Conservation (phyloP, 345 rosid genomes). For the Brassica rapa region DNA sequence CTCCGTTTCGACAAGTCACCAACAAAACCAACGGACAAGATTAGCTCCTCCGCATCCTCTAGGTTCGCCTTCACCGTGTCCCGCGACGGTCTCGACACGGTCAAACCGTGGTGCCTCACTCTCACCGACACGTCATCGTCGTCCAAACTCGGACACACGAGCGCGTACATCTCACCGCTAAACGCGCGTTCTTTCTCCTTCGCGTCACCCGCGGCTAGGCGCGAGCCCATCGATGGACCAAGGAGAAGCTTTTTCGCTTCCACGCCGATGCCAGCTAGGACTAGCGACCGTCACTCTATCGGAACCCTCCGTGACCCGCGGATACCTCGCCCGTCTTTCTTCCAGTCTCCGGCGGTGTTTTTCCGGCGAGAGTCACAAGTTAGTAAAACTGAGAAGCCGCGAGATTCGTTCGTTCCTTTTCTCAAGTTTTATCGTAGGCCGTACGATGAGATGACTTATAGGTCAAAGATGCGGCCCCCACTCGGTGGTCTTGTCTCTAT, state of each 20-base stretch:
- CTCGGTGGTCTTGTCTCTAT: slow-evolving; percentile 83
- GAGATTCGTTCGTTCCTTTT: slow-evolving; percentile 72
- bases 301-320: slow-evolving; percentile 55
- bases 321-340: slow-evolving; percentile 85
- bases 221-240: slow-evolving; percentile 33
- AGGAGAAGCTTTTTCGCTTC: slow-evolving; percentile 75
- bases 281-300: slow-evolving; percentile 36
- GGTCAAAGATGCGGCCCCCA: slow-evolving; percentile 99
- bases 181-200: slow-evolving; percentile 90
- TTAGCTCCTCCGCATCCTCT: slow-evolving; percentile 69
- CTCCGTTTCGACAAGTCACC: slow-evolving; percentile 79
- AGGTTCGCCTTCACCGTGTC: slow-evolving; percentile 95
- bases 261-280: slow-evolving; percentile 86
- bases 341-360: slow-evolving; percentile 90
- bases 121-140: slow-evolving; percentile 62
- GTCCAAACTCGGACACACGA: slow-evolving; percentile 51
- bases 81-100: slow-evolving; percentile 79
- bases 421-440: slow-evolving; percentile 84
- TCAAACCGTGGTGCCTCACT: slow-evolving; percentile 92
- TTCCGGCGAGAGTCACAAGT: slow-evolving; percentile 75
- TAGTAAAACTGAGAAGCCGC: slow-evolving; percentile 59
- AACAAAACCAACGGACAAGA: slow-evolving; percentile 60
- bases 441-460: slow-evolving; percentile 94
- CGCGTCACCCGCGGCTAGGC: slow-evolving; percentile 73
- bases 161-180: slow-evolving; percentile 77